Evolutionary conservation across 1,284 basidiomycete genomes (phyloP), one percentile per base, ranked within the genome.

Genomic region (Leccinum subatratum): DNA sequence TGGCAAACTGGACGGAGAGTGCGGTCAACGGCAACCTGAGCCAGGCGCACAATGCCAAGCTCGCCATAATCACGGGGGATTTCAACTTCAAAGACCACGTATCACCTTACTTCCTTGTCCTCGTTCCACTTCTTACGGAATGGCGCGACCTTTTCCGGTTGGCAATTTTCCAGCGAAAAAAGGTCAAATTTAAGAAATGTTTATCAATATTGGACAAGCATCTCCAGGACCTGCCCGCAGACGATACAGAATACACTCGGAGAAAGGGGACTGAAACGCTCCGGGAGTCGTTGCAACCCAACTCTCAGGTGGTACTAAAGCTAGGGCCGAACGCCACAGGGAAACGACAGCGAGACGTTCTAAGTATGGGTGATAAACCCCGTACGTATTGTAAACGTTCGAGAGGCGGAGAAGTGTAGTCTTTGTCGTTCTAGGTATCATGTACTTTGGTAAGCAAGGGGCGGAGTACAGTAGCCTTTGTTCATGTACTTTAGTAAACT

Each of bases 171-270:
- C 54, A 57, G 25, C 25, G 54, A 57, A 57, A 22, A 16, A 57
- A 57, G 54, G 54, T 57, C 25, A 16, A 57, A n/a, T 57, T 57
- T n/a, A 16, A 57, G 25, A 6, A 30, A 57, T 28, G 54, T n/a
- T 57, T 57, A n/a, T 57, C 12, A n/a, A 57, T 57, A 25, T 57
- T 57, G 25, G 54, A 57, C 54, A 57, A 57, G 12, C n/a, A 57
- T 57, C 54, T 57, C 54, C 16, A 57, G 54, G 12, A 57, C 16
- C 54, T 57, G 22, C 54, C 54, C n/a, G 20, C 25, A 16, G 54
- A 57, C 18, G 54, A 57, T n/a, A n/a, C 25, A 12, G 54, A n/a
- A 57, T 57, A 57, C 25, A 14, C 54, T n/a, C 9, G 14, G 54
- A 57, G n/a, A 57, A 57, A 30, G 54, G 25, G 11, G 54, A 57